Evolutionary conservation across 164 flowering plant genomes (phyloP), one percentile per base, ranked within the genome.

Genomic region (Nymphaea thermarum): DNA sequence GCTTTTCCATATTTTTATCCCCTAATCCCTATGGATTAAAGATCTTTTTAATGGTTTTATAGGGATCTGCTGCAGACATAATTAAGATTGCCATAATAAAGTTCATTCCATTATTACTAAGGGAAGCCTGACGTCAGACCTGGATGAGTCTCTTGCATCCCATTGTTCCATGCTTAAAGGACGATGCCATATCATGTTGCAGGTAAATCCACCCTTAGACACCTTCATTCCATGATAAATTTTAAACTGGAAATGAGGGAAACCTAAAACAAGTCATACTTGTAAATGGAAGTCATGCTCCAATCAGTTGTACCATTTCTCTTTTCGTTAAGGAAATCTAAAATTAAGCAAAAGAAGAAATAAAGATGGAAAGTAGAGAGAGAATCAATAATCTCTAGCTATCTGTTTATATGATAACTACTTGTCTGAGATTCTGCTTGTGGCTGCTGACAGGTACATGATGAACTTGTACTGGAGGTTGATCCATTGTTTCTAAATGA

Each of bases 61-160:
- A 94, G 99, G 99, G 99, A 36, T 94, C 99, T 68, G 93, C 97
- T 68, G 96, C 97, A 73, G 99, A 95, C 74, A 83, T 95, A 76
- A 95, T 95, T 73, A 95, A 95, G 82, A 83, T 90, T 63, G 99
- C 99, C 16, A 92, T 95, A 98, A 82, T 88, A 73, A 84, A 77
- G 63, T 95, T 17, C 80, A 90, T 69, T 80, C 89, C 55, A 80
- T 82, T 55, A 82, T 95, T 76, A 74, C 74, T 65, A 82, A 79
- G 64, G 90, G 80, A 71, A 71, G 64, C 64, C 79, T 68, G 59
- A 61, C 63, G 60, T 71, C 74, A 44, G 69, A 65, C 68, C 67
- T 78, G 61, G 75, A 68, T 67, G 66, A 77, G 45, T 17, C 68
- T 71, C 43, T 44, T 65, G 76, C 72, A 51, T 64, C 75, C 64